Conservation (phyloP, 2,329 filamentous ascomycete genomes). For the Aureobasidium sp. region DNA sequence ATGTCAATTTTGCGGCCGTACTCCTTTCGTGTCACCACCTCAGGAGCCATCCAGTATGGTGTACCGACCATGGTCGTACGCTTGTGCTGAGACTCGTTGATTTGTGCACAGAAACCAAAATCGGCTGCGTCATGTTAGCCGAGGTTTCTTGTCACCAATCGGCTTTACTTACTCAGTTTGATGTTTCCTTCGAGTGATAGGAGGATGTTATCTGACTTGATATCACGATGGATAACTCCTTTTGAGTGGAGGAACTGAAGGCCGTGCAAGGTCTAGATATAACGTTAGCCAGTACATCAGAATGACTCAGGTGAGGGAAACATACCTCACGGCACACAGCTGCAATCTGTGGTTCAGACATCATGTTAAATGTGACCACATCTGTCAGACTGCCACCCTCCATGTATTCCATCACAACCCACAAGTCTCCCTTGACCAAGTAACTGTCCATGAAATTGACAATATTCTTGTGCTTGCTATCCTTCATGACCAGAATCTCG, state of each 20-base stretch:
- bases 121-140: slow-evolving; percentile 54
- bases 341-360: slow-evolving; percentile 96
- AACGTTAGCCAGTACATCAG: slow-evolving; percentile 22
- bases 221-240: slow-evolving; percentile 95
- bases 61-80: slow-evolving; percentile 98
- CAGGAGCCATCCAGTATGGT: slow-evolving; percentile 99
- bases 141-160: background rate
- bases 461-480: slow-evolving; percentile 96
- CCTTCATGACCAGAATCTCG: slow-evolving; percentile 98
- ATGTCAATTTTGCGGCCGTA: slow-evolving; percentile 98
- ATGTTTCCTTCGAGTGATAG: slow-evolving; percentile 91
- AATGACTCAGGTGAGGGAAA: slow-evolving; percentile 24
- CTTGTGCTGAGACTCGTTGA: slow-evolving; percentile 95
- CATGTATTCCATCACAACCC: slow-evolving; percentile 99
- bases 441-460: slow-evolving; percentile 99
- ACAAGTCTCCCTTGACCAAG: slow-evolving; percentile 78
- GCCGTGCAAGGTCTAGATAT: slow-evolving; percentile 61
- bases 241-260: slow-evolving; percentile 95
- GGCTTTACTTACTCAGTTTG: slow-evolving; percentile 69
- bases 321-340: slow-evolving; percentile 73
- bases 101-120: slow-evolving; percentile 97
- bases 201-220: slow-evolving; percentile 98
- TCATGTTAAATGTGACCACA: slow-evolving; percentile 98
- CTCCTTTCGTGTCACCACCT: slow-evolving; percentile 94
- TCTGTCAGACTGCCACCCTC: slow-evolving; percentile 96